Conservation (phyloP, 305 asterid species). For the Solanum hybrid region DNA sequence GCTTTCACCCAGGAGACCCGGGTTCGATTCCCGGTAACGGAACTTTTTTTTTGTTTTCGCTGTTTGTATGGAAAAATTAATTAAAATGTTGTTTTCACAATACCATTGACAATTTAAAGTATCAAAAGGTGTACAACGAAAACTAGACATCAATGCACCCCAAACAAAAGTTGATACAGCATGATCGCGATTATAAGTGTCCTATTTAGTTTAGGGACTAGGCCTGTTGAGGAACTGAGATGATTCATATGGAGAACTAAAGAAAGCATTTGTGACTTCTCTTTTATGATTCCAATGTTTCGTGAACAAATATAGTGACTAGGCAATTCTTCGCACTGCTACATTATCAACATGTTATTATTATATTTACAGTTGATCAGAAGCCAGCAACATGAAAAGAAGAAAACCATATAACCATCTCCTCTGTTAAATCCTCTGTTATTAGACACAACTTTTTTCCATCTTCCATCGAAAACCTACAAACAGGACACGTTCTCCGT, state of each 20-base stretch:
- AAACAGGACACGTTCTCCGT: conserved; percentile 55
- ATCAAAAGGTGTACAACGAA: not conserved
- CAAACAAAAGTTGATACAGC: not conserved
- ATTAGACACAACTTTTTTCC: conserved; percentile 4
- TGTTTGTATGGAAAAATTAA: not conserved
- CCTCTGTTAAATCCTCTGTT: conserved; percentile 41
- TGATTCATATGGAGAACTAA: not conserved
- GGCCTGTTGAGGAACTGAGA: too few relatives aligned
- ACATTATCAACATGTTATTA: not conserved
- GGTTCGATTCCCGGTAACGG: conserved; percentile 88
- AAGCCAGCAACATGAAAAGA: conserved; percentile 58
- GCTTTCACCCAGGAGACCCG: conserved; percentile 99
- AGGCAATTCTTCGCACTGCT: not conserved
- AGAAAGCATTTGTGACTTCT: not conserved
- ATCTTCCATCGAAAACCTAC: conserved; percentile 39
- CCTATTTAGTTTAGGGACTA: too few relatives aligned
- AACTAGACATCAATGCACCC: not conserved
- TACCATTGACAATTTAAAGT: not conserved
- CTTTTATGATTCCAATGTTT: not conserved
- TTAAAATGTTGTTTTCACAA: too few relatives aligned
- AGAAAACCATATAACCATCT: conserved; percentile 74
- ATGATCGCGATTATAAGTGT: too few relatives aligned
- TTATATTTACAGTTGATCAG: not conserved
- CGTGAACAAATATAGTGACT: not conserved
- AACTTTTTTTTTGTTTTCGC: not conserved